Evolutionary conservation across 257 asterid genomes (phyloP).

Genomic region (Lycium ferocissimum): DNA sequence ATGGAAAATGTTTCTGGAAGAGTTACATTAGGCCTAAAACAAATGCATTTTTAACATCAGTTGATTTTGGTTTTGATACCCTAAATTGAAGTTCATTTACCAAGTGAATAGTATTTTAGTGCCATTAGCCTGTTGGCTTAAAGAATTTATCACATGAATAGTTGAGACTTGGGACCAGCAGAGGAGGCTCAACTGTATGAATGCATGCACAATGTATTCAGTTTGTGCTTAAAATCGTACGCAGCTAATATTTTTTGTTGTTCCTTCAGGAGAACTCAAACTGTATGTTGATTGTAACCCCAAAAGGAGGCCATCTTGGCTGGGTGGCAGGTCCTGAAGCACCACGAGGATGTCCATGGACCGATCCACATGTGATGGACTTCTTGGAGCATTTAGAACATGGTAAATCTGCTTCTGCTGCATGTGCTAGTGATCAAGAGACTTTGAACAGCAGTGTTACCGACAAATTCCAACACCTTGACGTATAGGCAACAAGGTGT

Average conservation of each 20-base stretch:
- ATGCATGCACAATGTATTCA: neutral
- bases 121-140: slow-evolving; percentile 3
- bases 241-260: slow-evolving; percentile 18
- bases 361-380: slow-evolving; percentile 89
- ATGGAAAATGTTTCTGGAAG: neutral
- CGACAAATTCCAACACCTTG: slow-evolving; percentile 24
- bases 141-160: neutral
- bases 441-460: neutral
- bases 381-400: slow-evolving; percentile 73
- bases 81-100: slow-evolving; percentile 9
- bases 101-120: neutral
- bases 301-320: slow-evolving; percentile 98
- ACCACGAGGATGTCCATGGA: slow-evolving; percentile 94
- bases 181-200: neutral
- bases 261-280: slow-evolving; percentile 74
- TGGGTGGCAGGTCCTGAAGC: slow-evolving; percentile 92
- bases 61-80: slow-evolving; percentile 4
- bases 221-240: neutral
- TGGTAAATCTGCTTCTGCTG: slow-evolving; percentile 36
- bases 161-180: neutral
- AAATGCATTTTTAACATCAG: neutral
- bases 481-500: neutral
- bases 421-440: slow-evolving; percentile 24
- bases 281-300: slow-evolving; percentile 84
- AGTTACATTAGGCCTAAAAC: neutral